Percentiles rank a stretch among this genome's conserved stretches.
These are phyloP conservation scores for Fusarium haematococcum DNA, from an alignment of 2,329 filamentous ascomycete genomes.

Conservation along the genomic window DNA sequence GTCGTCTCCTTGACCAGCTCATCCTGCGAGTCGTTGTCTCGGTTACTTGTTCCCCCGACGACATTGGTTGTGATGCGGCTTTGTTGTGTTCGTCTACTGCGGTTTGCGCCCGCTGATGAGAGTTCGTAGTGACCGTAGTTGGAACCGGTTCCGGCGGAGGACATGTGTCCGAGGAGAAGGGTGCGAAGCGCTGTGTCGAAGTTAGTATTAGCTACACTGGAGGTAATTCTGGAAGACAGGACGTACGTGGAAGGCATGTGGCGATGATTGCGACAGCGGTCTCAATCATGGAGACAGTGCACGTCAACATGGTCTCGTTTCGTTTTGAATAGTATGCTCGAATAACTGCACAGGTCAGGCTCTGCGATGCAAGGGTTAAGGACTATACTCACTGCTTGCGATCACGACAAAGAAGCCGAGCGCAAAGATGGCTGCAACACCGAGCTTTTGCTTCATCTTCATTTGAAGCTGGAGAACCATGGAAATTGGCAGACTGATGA, in stretches of 20 bases:
- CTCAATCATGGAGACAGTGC: conserved; percentile 54
- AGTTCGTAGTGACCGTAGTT: conserved; percentile 40
- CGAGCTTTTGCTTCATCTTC: conserved; percentile 48
- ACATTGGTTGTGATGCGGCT: conserved; percentile 40
- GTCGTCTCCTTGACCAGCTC: conserved; percentile 33
- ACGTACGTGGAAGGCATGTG: conserved; percentile 51
- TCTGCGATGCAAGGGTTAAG: fast-evolving
- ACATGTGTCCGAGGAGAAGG: conserved; percentile 37
- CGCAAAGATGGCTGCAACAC: conserved; percentile 47
- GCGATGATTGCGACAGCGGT: conserved; percentile 55
- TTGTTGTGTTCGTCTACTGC: conserved; percentile 33
- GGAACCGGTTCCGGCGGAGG: conserved; percentile 27
- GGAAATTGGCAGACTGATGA: conserved; percentile 49
- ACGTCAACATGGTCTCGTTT: conserved; percentile 52
- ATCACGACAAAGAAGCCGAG: conserved; percentile 49
- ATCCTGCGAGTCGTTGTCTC: conserved; percentile 38
- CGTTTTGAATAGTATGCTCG: conserved; percentile 50
- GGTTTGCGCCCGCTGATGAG: conserved; percentile 29
- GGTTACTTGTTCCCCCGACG: conserved; percentile 34
- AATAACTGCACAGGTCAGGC: conserved; percentile 40
- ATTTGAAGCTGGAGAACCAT: conserved; percentile 52
- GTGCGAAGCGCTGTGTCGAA: conserved; percentile 25
- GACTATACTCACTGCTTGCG: conserved; percentile 41
- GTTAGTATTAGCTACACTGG: background rate
- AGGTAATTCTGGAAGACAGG: fast-evolving